Evolutionary conservation across 306 rosid species (phyloP).

Genomic region (Trichosanthes cucumerina): DNA sequence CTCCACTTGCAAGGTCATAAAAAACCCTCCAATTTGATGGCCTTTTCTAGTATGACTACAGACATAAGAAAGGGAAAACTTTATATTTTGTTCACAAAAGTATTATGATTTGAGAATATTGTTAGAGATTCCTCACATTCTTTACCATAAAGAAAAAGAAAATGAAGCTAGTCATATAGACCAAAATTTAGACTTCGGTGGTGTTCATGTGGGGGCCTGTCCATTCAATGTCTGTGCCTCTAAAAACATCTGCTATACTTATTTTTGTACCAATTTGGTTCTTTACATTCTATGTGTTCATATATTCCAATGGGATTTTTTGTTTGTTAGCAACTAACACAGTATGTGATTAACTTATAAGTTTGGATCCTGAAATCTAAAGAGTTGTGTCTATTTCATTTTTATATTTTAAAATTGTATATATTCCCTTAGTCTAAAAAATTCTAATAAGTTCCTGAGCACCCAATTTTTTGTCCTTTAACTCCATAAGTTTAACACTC

Average conservation of each 20-base stretch:
- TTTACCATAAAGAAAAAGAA: slow-evolving; percentile 2
- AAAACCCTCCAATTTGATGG: neutral
- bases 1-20: neutral
- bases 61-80: neutral
- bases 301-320: neutral
- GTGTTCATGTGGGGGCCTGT: slow-evolving; percentile 34
- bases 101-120: neutral
- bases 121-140: neutral
- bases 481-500: neutral
- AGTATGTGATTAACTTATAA: neutral
- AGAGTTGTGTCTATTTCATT: neutral
- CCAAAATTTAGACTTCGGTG: slow-evolving; percentile 24
- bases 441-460: neutral
- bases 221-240: slow-evolving; percentile 30
- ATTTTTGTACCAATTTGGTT: slow-evolving; percentile 16
- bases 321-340: neutral
- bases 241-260: slow-evolving; percentile 23
- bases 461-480: too few relatives aligned
- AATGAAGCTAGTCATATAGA: slow-evolving; percentile 57
- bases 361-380: neutral
- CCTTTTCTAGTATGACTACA: neutral
- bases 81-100: neutral
- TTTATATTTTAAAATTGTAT: neutral
- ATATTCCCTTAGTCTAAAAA: neutral
- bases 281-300: neutral